phyloP scores from a whole-genome alignment of 306 rosid genomes.

The Calophaca sinica region DNA sequence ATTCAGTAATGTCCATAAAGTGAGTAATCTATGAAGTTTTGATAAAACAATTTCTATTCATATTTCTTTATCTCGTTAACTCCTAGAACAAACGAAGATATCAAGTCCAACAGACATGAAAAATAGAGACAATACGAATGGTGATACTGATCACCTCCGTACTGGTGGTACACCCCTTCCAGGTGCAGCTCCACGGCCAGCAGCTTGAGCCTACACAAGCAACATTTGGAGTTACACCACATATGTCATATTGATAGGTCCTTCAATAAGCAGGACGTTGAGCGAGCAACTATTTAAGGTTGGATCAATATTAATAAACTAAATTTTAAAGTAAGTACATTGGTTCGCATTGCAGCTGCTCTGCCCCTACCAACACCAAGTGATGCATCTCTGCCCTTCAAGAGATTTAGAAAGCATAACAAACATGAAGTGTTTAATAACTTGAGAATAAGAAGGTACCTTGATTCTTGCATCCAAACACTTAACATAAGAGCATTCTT shows the following conservation, averaged over 20 bases:
- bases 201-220: conserved; percentile 79
- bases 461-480: conserved; percentile 92
- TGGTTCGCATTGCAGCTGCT: conserved; percentile 96
- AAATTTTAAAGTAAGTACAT: conserved; percentile 50
- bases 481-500: conserved; percentile 97
- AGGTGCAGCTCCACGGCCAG: conserved; percentile 84
- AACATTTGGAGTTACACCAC: conserved; percentile 27
- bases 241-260: not conserved
- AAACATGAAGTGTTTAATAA: conserved; percentile 2
- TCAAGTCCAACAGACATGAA: conserved; percentile 8
- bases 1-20: conserved; percentile 14
- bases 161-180: conserved; percentile 92
- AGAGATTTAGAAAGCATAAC: conserved; percentile 41
- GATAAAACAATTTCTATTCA: conserved; percentile 20
- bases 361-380: conserved; percentile 97
- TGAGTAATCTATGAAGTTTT: conserved; percentile 21
- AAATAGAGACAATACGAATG: not conserved
- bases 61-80: conserved; percentile 38
- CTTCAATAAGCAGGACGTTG: not conserved
- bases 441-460: conserved; percentile 51
- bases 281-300: not conserved
- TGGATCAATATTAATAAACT: not conserved
- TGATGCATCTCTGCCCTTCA: conserved; percentile 96
- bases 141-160: conserved; percentile 66
- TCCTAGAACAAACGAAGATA: conserved; percentile 45